phyloP scores from a whole-genome alignment of 1,284 basidiomycete genomes.

The Athelia psychrophila region DNA sequence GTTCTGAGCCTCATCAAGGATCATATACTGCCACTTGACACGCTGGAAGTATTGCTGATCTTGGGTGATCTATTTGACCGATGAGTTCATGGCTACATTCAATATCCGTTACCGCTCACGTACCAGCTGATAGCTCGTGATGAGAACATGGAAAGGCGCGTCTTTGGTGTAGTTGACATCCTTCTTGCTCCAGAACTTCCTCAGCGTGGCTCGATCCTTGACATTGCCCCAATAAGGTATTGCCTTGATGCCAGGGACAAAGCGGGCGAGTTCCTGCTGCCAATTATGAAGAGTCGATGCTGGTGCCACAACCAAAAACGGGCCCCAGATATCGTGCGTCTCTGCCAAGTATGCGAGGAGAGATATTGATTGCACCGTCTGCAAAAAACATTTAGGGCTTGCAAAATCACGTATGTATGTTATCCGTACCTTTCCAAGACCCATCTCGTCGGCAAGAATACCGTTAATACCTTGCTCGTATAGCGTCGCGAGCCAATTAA shows the following conservation, averaged over 20 bases:
- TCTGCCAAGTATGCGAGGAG: slow-evolving; percentile 96
- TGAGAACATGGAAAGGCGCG: slow-evolving; percentile 95
- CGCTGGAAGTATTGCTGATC: slow-evolving; percentile 99
- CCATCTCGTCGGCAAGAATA: slow-evolving; percentile 99
- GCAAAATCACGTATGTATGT: slow-evolving; percentile 1
- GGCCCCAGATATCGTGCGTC: slow-evolving; percentile 98
- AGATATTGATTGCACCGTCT: slow-evolving; percentile 99
- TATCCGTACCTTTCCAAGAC: slow-evolving; percentile 78
- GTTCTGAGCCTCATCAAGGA: slow-evolving; percentile 98
- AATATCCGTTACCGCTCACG: slow-evolving; percentile 20
- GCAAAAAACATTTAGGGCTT: slow-evolving; percentile 9
- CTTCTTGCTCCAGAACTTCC: slow-evolving; percentile 99
- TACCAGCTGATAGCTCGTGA: slow-evolving; percentile 97
- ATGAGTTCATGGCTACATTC: slow-evolving; percentile 3
- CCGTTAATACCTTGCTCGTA: slow-evolving; percentile 99
- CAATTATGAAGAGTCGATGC: slow-evolving; percentile 98
- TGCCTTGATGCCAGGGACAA: slow-evolving; percentile 93
- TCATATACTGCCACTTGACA: slow-evolving; percentile 99
- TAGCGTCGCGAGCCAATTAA: slow-evolving; percentile 97
- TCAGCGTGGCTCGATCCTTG: slow-evolving; percentile 91
- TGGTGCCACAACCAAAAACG: slow-evolving; percentile 98
- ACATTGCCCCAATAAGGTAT: slow-evolving; percentile 98
- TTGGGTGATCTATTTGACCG: slow-evolving; percentile 71
- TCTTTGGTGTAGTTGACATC: slow-evolving; percentile 95
- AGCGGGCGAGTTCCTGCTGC: slow-evolving; percentile 97